Percentiles rank a stretch among this genome's conserved stretches.
These are phyloP conservation scores for Hapsidospora chrysogenum DNA, from an alignment of 495 filamentous ascomycete species.

Conservation along the genomic window DNA sequence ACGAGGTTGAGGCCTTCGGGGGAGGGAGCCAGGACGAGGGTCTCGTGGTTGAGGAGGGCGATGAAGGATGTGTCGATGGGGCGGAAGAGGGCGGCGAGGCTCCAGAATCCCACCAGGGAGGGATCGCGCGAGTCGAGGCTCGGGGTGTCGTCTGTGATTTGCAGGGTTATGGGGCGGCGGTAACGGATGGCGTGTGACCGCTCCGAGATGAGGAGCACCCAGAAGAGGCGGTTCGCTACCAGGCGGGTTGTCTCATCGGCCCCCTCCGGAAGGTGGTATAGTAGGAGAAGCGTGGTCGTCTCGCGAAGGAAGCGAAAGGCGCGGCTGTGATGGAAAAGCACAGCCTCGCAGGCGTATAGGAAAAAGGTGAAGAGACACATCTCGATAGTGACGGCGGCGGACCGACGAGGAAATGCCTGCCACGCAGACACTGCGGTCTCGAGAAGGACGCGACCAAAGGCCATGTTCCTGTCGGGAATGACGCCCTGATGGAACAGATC, in stretches of 20 bases:
- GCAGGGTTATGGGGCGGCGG: constrained; percentile 46
- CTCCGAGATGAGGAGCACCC: constrained; percentile 46
- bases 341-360: constrained; percentile 51
- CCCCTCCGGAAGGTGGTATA: constrained; percentile 19
- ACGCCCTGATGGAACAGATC: neutral
- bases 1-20: constrained; percentile 32
- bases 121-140: constrained; percentile 15
- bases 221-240: constrained; percentile 31
- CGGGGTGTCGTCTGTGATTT: constrained; percentile 24
- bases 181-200: constrained; percentile 59
- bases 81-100: constrained; percentile 45
- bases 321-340: constrained; percentile 41
- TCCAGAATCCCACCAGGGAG: constrained; percentile 37
- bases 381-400: constrained; percentile 31
- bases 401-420: constrained; percentile 7
- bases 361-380: constrained; percentile 53
- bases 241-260: constrained; percentile 22
- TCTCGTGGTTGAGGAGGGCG: constrained; percentile 44
- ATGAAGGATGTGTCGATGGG: constrained; percentile 51
- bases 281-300: constrained; percentile 34
- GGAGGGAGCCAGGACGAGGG: constrained; percentile 28
- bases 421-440: constrained; percentile 10
- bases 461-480: neutral
- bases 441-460: constrained; percentile 11
- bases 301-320: constrained; percentile 47